phyloP scores from a whole-genome alignment of 2,329 filamentous ascomycete species.

The Nemania sp. region DNA sequence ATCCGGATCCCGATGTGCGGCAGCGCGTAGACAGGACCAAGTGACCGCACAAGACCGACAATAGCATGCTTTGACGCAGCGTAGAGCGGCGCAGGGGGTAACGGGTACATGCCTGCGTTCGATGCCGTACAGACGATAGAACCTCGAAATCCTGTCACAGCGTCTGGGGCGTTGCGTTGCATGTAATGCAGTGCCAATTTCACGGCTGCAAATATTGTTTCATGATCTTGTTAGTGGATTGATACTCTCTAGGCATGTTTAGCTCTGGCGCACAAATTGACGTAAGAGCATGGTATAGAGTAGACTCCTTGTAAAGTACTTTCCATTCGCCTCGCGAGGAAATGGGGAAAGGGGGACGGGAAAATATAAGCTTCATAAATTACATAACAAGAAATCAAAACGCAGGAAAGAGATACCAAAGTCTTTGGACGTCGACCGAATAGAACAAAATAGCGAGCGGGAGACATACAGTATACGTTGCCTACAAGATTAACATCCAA shows the following conservation, averaged over 20 bases:
- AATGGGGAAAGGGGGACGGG: neutral
- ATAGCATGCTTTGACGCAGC: conserved; percentile 61
- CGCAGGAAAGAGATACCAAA: too few relatives aligned
- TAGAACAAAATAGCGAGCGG: too few relatives aligned
- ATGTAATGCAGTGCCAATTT: conserved; percentile 65
- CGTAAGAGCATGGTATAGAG: too few relatives aligned
- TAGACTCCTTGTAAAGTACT: too few relatives aligned
- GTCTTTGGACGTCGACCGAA: too few relatives aligned
- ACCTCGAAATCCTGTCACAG: conserved; percentile 52
- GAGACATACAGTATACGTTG: conserved; percentile 58
- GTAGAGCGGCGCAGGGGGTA: conserved; percentile 64
- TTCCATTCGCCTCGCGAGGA: neutral
- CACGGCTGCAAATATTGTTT: conserved; percentile 55
- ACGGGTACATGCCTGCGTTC: conserved; percentile 65
- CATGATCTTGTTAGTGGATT: conserved; percentile 6
- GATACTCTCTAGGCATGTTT: neutral
- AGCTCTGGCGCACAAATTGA: too few relatives aligned
- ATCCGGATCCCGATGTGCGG: conserved; percentile 59
- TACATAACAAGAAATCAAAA: neutral
- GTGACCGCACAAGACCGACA: conserved; percentile 62
- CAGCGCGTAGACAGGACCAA: conserved; percentile 54
- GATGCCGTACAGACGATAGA: conserved; percentile 65
- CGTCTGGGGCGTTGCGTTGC: conserved; percentile 55
- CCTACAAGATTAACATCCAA: conserved; percentile 56
- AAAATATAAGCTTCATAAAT: too few relatives aligned